Percentiles rank a stretch among this genome's conserved stretches.
Conservation (phyloP, 2,329 filamentous ascomycete genomes). For the Colletotrichum ledebouriae region DNA sequence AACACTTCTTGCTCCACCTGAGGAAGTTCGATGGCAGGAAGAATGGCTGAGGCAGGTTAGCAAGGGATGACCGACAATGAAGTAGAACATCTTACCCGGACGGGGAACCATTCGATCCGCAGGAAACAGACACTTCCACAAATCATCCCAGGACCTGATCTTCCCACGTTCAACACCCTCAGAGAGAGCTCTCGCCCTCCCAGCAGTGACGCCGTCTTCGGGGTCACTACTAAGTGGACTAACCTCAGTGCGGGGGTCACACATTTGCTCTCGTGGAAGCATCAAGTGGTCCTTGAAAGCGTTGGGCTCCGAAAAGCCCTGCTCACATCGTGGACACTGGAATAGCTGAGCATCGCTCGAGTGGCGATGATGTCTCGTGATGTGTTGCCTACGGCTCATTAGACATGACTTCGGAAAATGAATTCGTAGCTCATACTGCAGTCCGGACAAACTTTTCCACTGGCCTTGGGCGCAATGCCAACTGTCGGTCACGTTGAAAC, state of each 20-base stretch:
- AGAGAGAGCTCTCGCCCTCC: constrained; percentile 1
- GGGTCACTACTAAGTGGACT: not conserved
- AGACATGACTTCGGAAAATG: not conserved
- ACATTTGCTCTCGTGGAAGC: constrained; percentile 57
- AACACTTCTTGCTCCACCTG: constrained; percentile 40
- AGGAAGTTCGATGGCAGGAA: constrained; percentile 33
- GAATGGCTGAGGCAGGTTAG: constrained; percentile 11
- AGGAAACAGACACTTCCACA: constrained; percentile 34
- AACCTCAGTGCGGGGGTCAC: constrained; percentile 45
- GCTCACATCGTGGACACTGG: constrained; percentile 56
- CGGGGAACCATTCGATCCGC: constrained; percentile 18
- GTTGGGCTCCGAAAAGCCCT: constrained; percentile 53
- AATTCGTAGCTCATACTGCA: constrained; percentile 40
- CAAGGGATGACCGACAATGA: fast-evolving
- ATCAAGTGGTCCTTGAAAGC: constrained; percentile 56
- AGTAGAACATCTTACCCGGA: constrained; percentile 17
- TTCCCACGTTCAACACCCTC: not conserved
- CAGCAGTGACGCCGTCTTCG: constrained; percentile 26
- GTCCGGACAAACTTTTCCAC: constrained; percentile 56
- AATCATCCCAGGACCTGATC: constrained; percentile 30
- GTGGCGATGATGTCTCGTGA: constrained; percentile 58
- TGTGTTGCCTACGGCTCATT: constrained; percentile 51
- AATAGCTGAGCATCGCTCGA: constrained; percentile 53
- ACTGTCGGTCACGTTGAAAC: constrained; percentile 61
- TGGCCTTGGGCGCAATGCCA: constrained; percentile 59